Conservation (phyloP, 2,329 filamentous ascomycete species). For the Talaromyces sp. region DNA sequence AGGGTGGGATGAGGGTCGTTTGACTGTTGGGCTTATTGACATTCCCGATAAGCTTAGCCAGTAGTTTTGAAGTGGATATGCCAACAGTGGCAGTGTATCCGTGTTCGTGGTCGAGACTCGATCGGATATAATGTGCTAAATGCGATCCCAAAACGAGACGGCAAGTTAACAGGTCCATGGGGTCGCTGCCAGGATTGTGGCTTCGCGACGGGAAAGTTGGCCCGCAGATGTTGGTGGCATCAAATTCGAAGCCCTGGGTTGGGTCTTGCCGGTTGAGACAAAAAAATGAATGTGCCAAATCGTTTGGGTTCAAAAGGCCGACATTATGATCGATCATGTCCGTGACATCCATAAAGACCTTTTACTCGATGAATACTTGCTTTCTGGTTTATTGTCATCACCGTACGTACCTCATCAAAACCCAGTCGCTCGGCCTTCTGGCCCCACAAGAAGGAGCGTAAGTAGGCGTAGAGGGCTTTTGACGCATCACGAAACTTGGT, state of each 20-base stretch:
- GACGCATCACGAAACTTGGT: constrained; percentile 80
- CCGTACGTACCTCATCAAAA: constrained; percentile 71
- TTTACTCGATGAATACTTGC: background rate
- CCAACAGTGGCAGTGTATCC: constrained; percentile 87
- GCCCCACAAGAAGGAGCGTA: constrained; percentile 73
- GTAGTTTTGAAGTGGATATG: constrained; percentile 78
- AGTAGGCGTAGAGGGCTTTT: constrained; percentile 70
- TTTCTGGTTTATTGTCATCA: constrained; percentile 1
- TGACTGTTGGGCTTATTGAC: constrained; percentile 83
- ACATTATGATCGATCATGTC: constrained; percentile 82
- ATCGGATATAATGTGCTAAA: constrained; percentile 68
- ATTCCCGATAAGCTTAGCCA: constrained; percentile 79
- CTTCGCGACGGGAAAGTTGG: constrained; percentile 47
- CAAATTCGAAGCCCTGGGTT: constrained; percentile 72
- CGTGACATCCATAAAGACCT: constrained; percentile 73
- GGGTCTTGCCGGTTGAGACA: constrained; percentile 68
- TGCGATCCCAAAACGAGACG: constrained; percentile 75
- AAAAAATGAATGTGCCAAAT: constrained; percentile 70
- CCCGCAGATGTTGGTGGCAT: constrained; percentile 65
- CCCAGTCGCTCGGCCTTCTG: constrained; percentile 73
- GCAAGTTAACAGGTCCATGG: constrained; percentile 38
- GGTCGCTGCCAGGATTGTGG: constrained; percentile 7
- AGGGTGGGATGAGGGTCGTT: constrained; percentile 71
- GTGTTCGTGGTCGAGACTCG: constrained; percentile 65
- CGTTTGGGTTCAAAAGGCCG: constrained; percentile 61